phyloP scores from a whole-genome alignment of 176 grass and related monocot genomes.

The Alopecurus myosuroides region DNA sequence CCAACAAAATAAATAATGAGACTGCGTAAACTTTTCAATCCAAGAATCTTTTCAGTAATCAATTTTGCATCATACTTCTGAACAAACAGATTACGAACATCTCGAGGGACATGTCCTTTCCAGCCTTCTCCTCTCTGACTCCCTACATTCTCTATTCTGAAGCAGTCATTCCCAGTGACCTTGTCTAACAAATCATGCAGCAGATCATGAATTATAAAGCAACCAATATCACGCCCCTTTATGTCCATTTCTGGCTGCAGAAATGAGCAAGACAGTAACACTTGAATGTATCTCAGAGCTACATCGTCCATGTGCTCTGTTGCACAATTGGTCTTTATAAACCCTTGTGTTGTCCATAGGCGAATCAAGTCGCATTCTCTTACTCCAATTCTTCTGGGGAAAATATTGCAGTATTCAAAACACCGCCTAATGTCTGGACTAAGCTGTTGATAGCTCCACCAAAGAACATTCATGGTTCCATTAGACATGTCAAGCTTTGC shows the following conservation, averaged over 20 bases:
- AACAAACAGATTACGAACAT: neutral
- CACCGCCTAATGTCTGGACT: neutral
- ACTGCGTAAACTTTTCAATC: neutral
- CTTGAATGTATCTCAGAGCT: neutral
- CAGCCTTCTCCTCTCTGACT: neutral
- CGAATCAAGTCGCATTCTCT: neutral
- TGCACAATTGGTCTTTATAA: neutral
- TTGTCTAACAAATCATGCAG: neutral
- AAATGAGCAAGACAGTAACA: neutral
- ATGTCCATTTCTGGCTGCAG: neutral
- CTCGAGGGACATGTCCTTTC: neutral
- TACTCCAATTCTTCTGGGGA: neutral
- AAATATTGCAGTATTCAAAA: neutral
- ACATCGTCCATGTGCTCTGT: neutral
- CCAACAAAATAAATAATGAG: neutral
- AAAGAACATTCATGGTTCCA: neutral
- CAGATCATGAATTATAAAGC: neutral
- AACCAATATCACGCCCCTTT: rapidly evolving
- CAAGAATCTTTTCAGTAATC: neutral
- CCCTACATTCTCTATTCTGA: neutral
- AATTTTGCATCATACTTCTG: neutral
- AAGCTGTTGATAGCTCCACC: neutral
- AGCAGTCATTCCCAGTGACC: neutral
- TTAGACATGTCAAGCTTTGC: neutral
- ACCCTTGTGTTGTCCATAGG: neutral